Percentiles rank a stretch among this genome's conserved stretches.
These are phyloP conservation scores for Populus nigra DNA, from an alignment of 345 rosid species.

Conservation along the genomic window DNA sequence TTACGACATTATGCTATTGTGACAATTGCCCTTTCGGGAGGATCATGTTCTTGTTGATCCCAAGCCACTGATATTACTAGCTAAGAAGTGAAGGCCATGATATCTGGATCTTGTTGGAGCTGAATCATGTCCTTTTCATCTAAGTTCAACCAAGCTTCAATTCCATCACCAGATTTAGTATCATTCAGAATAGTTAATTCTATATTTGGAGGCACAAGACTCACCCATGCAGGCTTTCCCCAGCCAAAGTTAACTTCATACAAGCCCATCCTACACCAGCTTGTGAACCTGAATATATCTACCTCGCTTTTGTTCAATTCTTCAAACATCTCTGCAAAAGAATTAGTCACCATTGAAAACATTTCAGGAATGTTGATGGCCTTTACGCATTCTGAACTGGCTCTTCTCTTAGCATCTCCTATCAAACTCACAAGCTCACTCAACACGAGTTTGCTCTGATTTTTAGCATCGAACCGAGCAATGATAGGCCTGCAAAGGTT, in stretches of 20 bases:
- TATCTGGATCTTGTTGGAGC: not conserved
- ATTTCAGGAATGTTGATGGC: not conserved
- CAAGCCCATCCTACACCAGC: not conserved
- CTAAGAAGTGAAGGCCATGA: not conserved
- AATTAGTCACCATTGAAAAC: not conserved
- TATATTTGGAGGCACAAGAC: not conserved
- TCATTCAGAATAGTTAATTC: not conserved
- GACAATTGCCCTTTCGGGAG: too few relatives aligned
- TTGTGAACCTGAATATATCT: not conserved
- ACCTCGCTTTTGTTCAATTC: not conserved
- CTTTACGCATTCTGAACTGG: not conserved
- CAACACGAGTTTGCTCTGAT: not conserved
- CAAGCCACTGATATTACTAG: not conserved
- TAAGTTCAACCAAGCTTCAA: slow-evolving; percentile 9
- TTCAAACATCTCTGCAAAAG: not conserved
- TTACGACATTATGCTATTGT: too few relatives aligned
- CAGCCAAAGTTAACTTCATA: not conserved
- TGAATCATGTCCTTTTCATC: not conserved
- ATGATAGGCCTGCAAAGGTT: not conserved
- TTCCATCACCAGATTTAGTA: not conserved
- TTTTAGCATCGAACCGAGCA: not conserved
- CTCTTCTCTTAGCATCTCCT: not conserved
- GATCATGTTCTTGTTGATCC: not conserved
- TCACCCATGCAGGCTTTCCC: not conserved
- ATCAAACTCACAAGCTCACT: not conserved